Evolutionary conservation across 352 stramenopile genomes (phyloP), one percentile per base, ranked within the genome.

Genomic region (Pythium phragmiticola): DNA sequence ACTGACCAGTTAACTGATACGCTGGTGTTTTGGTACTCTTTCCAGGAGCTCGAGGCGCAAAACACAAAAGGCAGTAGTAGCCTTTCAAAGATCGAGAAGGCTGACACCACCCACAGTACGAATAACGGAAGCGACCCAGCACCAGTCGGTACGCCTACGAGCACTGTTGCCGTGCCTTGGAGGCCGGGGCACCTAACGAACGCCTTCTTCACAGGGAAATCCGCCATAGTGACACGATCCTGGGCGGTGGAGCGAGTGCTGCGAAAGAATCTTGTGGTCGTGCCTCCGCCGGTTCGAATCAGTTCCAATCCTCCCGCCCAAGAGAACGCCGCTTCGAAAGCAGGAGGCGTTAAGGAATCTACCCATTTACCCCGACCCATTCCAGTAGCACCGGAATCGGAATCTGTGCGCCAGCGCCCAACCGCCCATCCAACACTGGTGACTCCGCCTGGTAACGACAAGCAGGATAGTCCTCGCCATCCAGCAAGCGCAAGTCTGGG

Each of bases 11-110:
- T 21, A 19, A 28, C 33, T 59, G 4, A 37, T 8, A 6, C 16
- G 26, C 26, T 30, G 26, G 26, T 30, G 26, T 30, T 30, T 30
- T 30, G 26, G 26, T 30, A 30, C 4, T 30, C 26, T 46, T 36
- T 37, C 4, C 57, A 89, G 80, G 81, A 90, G 59, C 83, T 90
- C 68, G 81, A 88, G 59, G 78, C 77, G n/a, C 81, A 90, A 74
- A 88, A 87, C 58, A 73, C 72, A 48, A 14, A 45, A 55, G n/a
- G 52, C 39, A 53, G 50, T n/a, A 28, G 39, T 14, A 19, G 49
- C 19, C 37, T 50, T 3, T 28, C 57, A 13, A 36, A 14, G 6
- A 12, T 51, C 16, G 41, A 19, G 14, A 56, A 45, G n/a, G 6
- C 28, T 6, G 6, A 3, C 9, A 21, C 36, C 34, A 45, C 12